phyloP scores from a whole-genome alignment of 2,329 filamentous ascomycete genomes.

The Colletotrichum cordylinicola region DNA sequence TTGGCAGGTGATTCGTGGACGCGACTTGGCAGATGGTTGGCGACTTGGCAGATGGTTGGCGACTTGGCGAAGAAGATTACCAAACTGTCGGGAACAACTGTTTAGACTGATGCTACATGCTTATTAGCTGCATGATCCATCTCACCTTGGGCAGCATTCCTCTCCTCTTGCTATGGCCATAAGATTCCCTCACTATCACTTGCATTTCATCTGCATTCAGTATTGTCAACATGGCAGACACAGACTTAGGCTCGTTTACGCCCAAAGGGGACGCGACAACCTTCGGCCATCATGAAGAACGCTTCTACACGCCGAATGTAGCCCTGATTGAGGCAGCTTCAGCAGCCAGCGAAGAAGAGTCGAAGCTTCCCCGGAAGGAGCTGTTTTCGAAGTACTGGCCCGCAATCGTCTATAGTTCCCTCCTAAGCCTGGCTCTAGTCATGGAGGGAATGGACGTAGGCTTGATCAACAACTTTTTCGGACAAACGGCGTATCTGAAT shows the following conservation, averaged over 20 bases:
- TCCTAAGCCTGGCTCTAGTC: conserved; percentile 34
- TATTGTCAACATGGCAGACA: background rate
- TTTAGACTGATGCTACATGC: background rate
- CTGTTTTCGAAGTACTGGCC: conserved; percentile 35
- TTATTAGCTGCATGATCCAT: background rate
- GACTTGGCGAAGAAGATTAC: background rate
- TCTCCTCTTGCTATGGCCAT: background rate
- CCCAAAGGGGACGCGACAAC: conserved; percentile 1
- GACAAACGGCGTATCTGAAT: conserved; percentile 31
- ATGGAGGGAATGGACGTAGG: conserved; percentile 43
- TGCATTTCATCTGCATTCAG: background rate
- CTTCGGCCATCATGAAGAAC: conserved; percentile 29
- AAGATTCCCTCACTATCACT: background rate
- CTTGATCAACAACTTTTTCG: conserved; percentile 44
- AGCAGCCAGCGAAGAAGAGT: conserved; percentile 32
- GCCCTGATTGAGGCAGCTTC: conserved; percentile 39
- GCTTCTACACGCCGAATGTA: conserved; percentile 26
- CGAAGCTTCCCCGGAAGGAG: conserved; percentile 33
- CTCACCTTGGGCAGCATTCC: background rate
- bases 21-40: conserved; percentile 2
- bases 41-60: background rate
- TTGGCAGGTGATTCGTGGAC: background rate
- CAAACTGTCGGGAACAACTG: background rate
- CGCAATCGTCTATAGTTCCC: conserved; percentile 30
- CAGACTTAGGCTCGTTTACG: background rate